Evolutionary conservation across 352 stramenopile genomes (phyloP).

Genomic region (Phytophthora pseudosyringae): DNA sequence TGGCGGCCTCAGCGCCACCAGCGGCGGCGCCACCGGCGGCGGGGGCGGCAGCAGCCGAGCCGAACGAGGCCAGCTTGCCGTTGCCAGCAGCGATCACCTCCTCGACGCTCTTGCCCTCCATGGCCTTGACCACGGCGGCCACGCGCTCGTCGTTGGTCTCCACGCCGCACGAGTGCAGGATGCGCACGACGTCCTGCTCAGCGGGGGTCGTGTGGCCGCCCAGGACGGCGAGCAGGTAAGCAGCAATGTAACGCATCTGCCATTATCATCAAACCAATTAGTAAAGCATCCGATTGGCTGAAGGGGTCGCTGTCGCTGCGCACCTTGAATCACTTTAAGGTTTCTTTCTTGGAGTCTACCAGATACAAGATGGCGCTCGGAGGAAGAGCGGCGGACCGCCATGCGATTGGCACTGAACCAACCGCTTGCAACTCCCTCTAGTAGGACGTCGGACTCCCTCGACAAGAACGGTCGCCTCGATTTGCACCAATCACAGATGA

Average conservation of each 20-base stretch:
- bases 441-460: constrained; percentile 41
- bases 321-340: constrained; percentile 95
- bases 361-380: constrained; percentile 87
- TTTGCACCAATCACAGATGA: constrained; percentile 47
- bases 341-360: constrained; percentile 82
- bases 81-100: constrained; percentile 83
- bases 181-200: constrained; percentile 91
- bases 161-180: constrained; percentile 91
- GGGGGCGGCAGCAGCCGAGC: constrained; percentile 60
- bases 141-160: constrained; percentile 85
- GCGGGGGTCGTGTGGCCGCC: constrained; percentile 91
- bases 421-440: constrained; percentile 53
- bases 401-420: constrained; percentile 44
- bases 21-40: constrained; percentile 57
- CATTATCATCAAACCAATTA: not conserved
- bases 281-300: not conserved
- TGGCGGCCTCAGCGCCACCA: constrained; percentile 52
- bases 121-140: constrained; percentile 75
- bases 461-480: constrained; percentile 37
- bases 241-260: constrained; percentile 97
- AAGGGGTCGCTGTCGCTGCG: not conserved
- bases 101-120: constrained; percentile 86
- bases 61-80: constrained; percentile 86
- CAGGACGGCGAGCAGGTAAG: constrained; percentile 96
- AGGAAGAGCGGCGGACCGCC: not conserved